Base-by-base conservation (phyloP, 305 asterid genomes). In the Fraxinus paxiana region DNA sequence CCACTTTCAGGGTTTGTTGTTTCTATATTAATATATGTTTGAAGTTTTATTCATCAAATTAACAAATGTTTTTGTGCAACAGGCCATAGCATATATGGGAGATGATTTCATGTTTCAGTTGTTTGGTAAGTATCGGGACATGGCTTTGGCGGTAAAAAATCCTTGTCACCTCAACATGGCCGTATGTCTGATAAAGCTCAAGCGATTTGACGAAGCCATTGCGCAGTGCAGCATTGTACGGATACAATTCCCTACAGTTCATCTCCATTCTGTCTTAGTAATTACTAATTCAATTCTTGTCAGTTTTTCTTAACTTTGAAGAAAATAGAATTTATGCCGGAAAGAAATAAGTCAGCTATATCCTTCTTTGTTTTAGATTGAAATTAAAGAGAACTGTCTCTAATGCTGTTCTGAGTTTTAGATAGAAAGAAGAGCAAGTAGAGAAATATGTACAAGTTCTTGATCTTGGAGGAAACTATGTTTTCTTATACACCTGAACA, bases 61-160 rank as follows among this genome's bases (percentile, higher is more conserved):
- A 78, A 12, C 74, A 18, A 75, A 5, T 2, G 70, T 71, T 73
- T 77, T 80, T 76, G 51, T 83, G 79, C 77, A 61, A 46, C 35
- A 96, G 99, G 99, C 99, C 84, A 92, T 94, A 72, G 97, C 99
- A 74, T 96, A 96, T 84, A 78, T 96, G 95, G 98, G 98, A 87
- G 98, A 96, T 80, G 99, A 96, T 83, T 94, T 94, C 92, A 94
- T 96, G 99, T 94, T 96, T 90, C 99, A 96, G 85, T 85, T 96
- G 87, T 93, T 91, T 77, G 99, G 99, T 74, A 96, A 94, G 89
- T 96, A 88, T 73, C 93, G 93, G 34, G 99, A 94, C 84, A 94
- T 93, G 98, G 98, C 99, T 83, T 87, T 94, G 91, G 98, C 98
- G 48, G 99, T 94, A 20, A 94, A 96, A 86, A 96, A 96, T 83